Evolutionary conservation across 1,284 basidiomycete genomes (phyloP), one percentile per base, ranked within the genome.

Genomic region (Heterobasidion irregulare): DNA sequence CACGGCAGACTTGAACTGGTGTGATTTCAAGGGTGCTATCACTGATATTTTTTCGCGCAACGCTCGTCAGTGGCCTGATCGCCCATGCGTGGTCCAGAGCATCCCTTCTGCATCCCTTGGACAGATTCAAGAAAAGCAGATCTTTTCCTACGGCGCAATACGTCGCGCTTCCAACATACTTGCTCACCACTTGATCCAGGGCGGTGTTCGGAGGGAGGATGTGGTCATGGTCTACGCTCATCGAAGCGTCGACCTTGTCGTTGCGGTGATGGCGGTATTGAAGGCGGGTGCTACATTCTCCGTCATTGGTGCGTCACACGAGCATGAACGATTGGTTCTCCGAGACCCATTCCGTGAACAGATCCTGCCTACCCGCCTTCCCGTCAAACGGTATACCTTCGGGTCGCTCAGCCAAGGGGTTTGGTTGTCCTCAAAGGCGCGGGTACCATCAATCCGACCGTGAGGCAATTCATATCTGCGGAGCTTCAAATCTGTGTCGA

Each of bases 181-280:
- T 8, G 91, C 97, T 0, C 96, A 99, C 66, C 84, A 97, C 63
- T 80, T 99, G 53, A 72, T 98, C 53, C 81, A 86, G 63, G 83
- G 82, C 15, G 96, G 96, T 12, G 75, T 99, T 12, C 80, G 96
- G 71, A 77, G 94, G 33, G 96, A 96, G 62, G 97, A 99, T 64
- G 94, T 99, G 18, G 94, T 99, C 55, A 98, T 97, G 84, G 91
- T 99, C n/a, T 99, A 99, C 67, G 97, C 97, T 0, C 87, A 98
- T 64, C 84, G 97, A 49, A 94, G 92, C 61, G 95, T 98, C 46
- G 96, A 99, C 69, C 85, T 99, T 52, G 93, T 98, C 7, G 91
- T 99, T 6, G 96, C 96, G 16, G 94, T 99, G 6, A 90, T 99
- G 84, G 97, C 92, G 52, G 88, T 97, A 38, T 80, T 99, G 64